phyloP scores from a whole-genome alignment of 208 protist species.

The Trichomonas tenax region DNA sequence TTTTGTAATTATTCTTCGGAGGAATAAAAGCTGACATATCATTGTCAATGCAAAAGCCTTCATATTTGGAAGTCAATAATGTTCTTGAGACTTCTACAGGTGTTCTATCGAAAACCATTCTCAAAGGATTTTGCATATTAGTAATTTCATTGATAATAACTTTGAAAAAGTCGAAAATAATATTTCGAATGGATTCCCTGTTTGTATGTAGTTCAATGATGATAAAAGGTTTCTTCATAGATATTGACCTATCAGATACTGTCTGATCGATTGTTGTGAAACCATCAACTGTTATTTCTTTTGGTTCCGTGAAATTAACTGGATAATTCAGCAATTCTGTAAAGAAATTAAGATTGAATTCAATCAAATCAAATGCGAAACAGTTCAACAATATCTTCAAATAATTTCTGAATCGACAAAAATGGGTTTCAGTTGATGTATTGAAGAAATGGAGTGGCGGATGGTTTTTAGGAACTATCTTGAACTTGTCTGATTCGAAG shows the following conservation, averaged over 20 bases:
- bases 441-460: not conserved
- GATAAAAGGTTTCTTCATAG: not conserved
- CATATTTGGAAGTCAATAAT: not conserved
- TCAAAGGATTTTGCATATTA: not conserved
- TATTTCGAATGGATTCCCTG: not conserved
- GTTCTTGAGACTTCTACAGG: not conserved
- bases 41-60: not conserved
- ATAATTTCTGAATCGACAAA: not conserved
- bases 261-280: not conserved
- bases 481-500: not conserved
- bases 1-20: not conserved
- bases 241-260: not conserved
- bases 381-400: not conserved
- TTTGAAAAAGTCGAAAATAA: not conserved
- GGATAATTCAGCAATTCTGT: not conserved
- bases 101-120: not conserved
- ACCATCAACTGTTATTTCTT: not conserved
- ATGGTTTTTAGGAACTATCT: not conserved
- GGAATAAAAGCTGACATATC: not conserved
- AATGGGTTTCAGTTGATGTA: not conserved
- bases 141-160: not conserved
- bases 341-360: not conserved
- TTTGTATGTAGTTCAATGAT: not conserved
- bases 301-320: not conserved
- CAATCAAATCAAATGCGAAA: not conserved